Base-by-base conservation (phyloP, 495 filamentous ascomycete genomes). In the Corynascus novoguineensis region DNA sequence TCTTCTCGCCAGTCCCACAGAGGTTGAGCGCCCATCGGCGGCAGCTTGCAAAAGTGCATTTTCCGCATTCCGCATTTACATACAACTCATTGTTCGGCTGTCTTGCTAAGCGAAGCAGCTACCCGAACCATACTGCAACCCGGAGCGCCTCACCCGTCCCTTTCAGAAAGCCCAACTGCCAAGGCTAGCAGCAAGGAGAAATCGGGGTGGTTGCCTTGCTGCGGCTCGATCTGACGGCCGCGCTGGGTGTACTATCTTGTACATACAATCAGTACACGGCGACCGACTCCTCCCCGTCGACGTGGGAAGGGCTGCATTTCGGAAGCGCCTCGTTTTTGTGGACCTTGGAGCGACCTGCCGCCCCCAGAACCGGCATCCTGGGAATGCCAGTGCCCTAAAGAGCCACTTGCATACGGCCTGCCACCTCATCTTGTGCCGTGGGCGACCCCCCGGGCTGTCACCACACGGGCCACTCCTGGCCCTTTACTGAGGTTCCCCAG, bases 381-480 rank as follows among this genome's bases (percentile, higher is more conserved):
- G 61, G 49, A 53, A 28, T 48, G 22, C 42, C 22, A 45, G 42
- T 66, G 55, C 59, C 65, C 65, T 28, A 60, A 72, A 61, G 54
- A 64, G 64, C 53, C 51, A 64, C 64, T 64, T 70, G 68, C 69
- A 72, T 66, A 66, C 63, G 60, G 50, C 46, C 60, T 66, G 67
- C 68, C 64, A 69, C 59, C 59, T 70, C 67, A 68, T 61, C 49
- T 65, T 64, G 58, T 64, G 62, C 66, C 63, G 68, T 62, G 68
- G 59, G 68, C 58, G 56, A 62, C 60, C 40, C n/a, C n/a, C n/a
- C 49, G 58, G 67, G 34, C 57, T 54, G 45, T 64, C 63, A 61
- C 68, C 61, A 62, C 64, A 64, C 66, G 64, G 68, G 58, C 62
- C 62, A 61, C 58, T 65, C 62, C 65, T 63, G 61, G 59, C 64